A percentile compares a stretch with the other conserved stretches of the same genome.
phyloP scores from a whole-genome alignment of 2,329 filamentous ascomycete genomes.

The Dactylellina drechsleri region DNA sequence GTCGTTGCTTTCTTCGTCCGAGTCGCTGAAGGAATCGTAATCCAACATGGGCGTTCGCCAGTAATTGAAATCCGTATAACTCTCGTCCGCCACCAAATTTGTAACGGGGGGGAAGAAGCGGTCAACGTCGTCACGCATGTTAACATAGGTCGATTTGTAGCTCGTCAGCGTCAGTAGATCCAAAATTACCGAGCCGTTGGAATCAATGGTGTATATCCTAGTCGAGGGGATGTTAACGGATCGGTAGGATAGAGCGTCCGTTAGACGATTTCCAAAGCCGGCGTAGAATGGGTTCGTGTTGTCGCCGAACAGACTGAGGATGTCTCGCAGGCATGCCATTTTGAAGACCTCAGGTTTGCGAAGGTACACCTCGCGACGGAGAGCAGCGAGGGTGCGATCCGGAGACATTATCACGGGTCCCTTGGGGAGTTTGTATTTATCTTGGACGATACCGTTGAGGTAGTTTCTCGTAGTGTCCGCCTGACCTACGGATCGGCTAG shows the following conservation, averaged over 20 bases:
- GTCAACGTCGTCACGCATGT: constrained; percentile 96
- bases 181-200: constrained; percentile 91
- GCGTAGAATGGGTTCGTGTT: constrained; percentile 90
- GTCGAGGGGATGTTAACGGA: constrained; percentile 94
- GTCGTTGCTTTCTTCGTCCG: constrained; percentile 66
- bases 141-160: constrained; percentile 95
- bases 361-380: constrained; percentile 86
- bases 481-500: constrained; percentile 90
- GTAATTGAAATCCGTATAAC: constrained; percentile 96
- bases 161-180: constrained; percentile 91
- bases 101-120: constrained; percentile 96
- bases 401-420: constrained; percentile 95
- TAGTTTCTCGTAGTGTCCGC: constrained; percentile 91
- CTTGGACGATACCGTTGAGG: constrained; percentile 86
- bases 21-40: constrained; percentile 84
- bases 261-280: constrained; percentile 94
- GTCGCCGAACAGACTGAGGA: constrained; percentile 83
- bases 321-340: constrained; percentile 96
- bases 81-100: constrained; percentile 86
- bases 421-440: constrained; percentile 83
- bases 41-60: constrained; percentile 89
- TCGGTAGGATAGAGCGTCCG: constrained; percentile 94
- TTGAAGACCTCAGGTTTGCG: constrained; percentile 99
- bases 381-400: constrained; percentile 90
- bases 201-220: constrained; percentile 98